Conservation (phyloP, 495 filamentous ascomycete species). For the Penicillium chermesinum region DNA sequence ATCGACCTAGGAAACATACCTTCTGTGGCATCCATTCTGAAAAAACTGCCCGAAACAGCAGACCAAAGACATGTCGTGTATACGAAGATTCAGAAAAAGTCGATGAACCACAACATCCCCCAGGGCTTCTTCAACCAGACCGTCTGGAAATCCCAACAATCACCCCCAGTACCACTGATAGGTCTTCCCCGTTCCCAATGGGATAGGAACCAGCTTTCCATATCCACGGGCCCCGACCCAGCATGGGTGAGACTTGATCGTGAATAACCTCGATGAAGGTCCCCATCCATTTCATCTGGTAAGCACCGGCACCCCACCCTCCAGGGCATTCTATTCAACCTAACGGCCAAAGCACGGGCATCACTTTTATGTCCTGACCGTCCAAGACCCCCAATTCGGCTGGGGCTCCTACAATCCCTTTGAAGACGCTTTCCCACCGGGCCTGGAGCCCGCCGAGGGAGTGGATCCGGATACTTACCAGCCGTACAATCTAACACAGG, state of each 20-base stretch:
- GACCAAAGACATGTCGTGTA: constrained; percentile 45
- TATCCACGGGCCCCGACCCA: constrained; percentile 22
- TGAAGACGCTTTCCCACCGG: constrained; percentile 27
- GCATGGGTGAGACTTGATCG: constrained; percentile 44
- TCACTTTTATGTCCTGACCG: constrained; percentile 67
- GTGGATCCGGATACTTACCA: background rate
- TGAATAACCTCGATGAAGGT: constrained; percentile 50
- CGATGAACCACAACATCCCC: constrained; percentile 36
- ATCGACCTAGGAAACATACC: constrained; percentile 24
- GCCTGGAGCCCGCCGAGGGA: background rate
- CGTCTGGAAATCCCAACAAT: constrained; percentile 36
- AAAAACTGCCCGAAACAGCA: constrained; percentile 22
- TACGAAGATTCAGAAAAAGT: constrained; percentile 42
- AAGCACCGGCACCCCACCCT: constrained; percentile 8
- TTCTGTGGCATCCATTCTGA: constrained; percentile 19
- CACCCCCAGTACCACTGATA: constrained; percentile 26
- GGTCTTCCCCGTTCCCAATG: constrained; percentile 30
- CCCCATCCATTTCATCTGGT: constrained; percentile 50
- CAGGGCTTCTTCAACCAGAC: constrained; percentile 47
- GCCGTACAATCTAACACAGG: constrained; percentile 42
- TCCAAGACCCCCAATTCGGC: constrained; percentile 29
- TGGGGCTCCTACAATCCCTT: constrained; percentile 47
- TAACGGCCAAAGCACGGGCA: constrained; percentile 60
- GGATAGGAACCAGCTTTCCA: constrained; percentile 39
- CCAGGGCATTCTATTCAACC: background rate